Conservation (phyloP, 2,329 filamentous ascomycete genomes). For the Monilinia fructigena region DNA sequence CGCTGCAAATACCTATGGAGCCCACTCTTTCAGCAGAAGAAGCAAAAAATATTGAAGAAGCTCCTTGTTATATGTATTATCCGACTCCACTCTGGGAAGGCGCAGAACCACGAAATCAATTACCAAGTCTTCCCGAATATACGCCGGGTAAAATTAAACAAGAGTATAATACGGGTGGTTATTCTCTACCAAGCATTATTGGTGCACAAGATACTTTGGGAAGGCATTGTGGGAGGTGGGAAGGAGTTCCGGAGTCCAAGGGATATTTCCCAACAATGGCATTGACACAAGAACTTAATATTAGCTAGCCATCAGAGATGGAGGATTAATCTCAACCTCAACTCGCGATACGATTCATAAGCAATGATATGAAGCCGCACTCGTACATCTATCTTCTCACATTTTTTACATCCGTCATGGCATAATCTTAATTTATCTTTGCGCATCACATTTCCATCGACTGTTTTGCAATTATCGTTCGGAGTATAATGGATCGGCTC, state of each 20-base stretch:
- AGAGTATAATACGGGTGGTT: slow-evolving; percentile 32
- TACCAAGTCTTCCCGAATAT: slow-evolving; percentile 34
- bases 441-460: slow-evolving; percentile 7
- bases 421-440: neutral
- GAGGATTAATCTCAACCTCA: neutral
- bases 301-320: slow-evolving; percentile 25
- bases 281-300: slow-evolving; percentile 39
- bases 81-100: slow-evolving; percentile 37
- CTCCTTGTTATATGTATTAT: slow-evolving; percentile 39
- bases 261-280: slow-evolving; percentile 38
- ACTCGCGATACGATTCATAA: neutral
- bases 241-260: slow-evolving; percentile 34
- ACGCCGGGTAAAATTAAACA: slow-evolving; percentile 36
- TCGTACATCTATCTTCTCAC: neutral
- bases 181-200: slow-evolving; percentile 35
- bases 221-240: slow-evolving; percentile 39
- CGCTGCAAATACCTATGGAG: slow-evolving; percentile 38
- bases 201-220: slow-evolving; percentile 30
- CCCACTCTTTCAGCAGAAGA: slow-evolving; percentile 39
- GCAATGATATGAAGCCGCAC: neutral
- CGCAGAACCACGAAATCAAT: slow-evolving; percentile 35
- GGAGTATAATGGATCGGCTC: slow-evolving; percentile 18
- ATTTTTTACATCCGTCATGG: neutral
- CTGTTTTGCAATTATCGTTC: neutral
- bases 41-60: slow-evolving; percentile 37